phyloP scores from a whole-genome alignment of 140 eudicot genomes.

The Senecio squalidus region DNA sequence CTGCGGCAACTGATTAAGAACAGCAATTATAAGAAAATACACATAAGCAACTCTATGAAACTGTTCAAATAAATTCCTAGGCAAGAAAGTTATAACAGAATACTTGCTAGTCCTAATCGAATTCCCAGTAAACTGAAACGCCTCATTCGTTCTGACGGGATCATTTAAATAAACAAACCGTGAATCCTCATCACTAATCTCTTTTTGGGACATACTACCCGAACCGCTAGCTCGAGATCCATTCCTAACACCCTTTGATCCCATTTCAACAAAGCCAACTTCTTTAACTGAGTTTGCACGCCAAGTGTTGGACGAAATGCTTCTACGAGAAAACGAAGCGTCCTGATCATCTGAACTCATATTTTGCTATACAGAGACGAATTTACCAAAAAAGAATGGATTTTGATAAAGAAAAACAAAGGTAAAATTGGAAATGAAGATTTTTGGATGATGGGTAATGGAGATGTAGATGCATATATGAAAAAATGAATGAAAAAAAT shows the following conservation, averaged over 20 bases:
- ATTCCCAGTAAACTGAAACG: conserved; percentile 63
- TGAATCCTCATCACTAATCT: conserved; percentile 79
- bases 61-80: conserved; percentile 85
- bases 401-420: conserved; percentile 19
- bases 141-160: conserved; percentile 61
- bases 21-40: conserved; percentile 74
- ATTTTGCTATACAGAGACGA: no score
- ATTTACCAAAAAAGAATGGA: no score
- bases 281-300: conserved; percentile 51
- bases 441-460: no score
- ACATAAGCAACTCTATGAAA: conserved; percentile 92
- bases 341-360: conserved; percentile 24
- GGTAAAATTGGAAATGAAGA: background rate
- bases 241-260: conserved; percentile 44
- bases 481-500: background rate
- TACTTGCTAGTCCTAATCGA: conserved; percentile 78
- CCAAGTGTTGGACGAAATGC: conserved; percentile 43
- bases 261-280: conserved; percentile 53
- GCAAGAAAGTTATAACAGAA: conserved; percentile 74
- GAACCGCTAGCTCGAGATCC: conserved; percentile 56
- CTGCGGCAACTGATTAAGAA: conserved; percentile 92
- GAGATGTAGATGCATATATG: conserved; percentile 9
- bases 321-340: conserved; percentile 33
- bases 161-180: conserved; percentile 67
- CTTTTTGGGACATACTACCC: conserved; percentile 60